Evolutionary conservation across 116 monocot species (phyloP).

Genomic region (Posidonia oceanica): DNA sequence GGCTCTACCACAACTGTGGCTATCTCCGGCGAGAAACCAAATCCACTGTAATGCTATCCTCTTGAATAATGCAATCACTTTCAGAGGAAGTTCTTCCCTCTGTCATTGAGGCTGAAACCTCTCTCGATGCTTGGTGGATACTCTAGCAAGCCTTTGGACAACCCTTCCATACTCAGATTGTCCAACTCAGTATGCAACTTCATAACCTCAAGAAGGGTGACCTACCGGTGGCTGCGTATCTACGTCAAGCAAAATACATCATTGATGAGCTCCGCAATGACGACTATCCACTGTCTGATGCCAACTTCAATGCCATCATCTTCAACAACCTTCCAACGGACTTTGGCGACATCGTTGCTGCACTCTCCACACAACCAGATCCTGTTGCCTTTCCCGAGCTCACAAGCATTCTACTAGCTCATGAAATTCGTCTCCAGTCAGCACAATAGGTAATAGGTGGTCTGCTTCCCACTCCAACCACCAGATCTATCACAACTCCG

Average conservation of each 20-base stretch:
- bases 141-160: not conserved
- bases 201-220: constrained; percentile 2
- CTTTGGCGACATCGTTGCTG: too few relatives aligned
- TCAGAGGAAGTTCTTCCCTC: not conserved
- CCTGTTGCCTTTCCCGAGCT: too few relatives aligned
- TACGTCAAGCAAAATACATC: not conserved
- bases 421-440: too few relatives aligned
- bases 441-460: too few relatives aligned
- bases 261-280: not conserved
- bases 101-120: not conserved
- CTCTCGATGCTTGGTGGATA: too few relatives aligned
- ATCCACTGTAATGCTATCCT: not conserved
- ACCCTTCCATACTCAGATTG: not conserved
- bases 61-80: not conserved
- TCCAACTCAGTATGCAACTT: not conserved
- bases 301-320: too few relatives aligned
- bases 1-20: too few relatives aligned
- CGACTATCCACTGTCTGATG: not conserved
- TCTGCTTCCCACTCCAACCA: too few relatives aligned
- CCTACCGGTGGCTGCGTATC: not conserved
- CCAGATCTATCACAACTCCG: too few relatives aligned
- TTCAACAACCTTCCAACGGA: too few relatives aligned
- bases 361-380: too few relatives aligned
- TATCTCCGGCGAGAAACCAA: not conserved
- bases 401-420: too few relatives aligned